Evolutionary conservation across 2,329 filamentous ascomycete species (phyloP), one percentile per base, ranked within the genome.

Genomic region (Monosporascus sp.): DNA sequence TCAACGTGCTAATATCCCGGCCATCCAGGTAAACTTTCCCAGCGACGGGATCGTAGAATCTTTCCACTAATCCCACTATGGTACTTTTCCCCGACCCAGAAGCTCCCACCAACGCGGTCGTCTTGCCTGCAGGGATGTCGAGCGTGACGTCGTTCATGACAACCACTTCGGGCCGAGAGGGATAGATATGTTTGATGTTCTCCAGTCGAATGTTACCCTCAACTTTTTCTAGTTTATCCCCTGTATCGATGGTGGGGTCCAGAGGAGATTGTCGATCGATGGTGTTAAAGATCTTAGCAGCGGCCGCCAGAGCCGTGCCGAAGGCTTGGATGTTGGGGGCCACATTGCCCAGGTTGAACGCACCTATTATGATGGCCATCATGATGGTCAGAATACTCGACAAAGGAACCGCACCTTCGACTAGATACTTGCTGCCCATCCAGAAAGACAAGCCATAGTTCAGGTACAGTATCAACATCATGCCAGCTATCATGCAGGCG

Each of bases 71-170:
- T 14, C 93, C 93, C 27, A 97, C 88, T 56, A 97, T 92, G 0
- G 94, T 97, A 63, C 88, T 93, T 73, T 97, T 99, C 47, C 94
- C 94, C 39, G 89, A 95, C 11, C 93, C 94, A 11, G 93, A 97
- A 0, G 93, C 90, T 53, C 94, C 94, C 6, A 99, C 94, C 7
- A 99, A 76, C 1, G 94, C 94, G 2, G 93, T 96, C 18, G 89
- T 91, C 74, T 96, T 96, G 20, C 93, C 92, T 3, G 92, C 89
- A 2, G 91, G 90, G 38, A 97, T 86, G 1, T 80, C 70, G 2
- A 99, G 80, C 52, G 77, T 88, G 52, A 97, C 89, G 58, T 86
- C 84, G 42, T 94, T 77, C 85, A 97, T 93, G 39, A 97, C 89
- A 2, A 85, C 82, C 4, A 96, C 91, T 63, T 97, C 92, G 0